A percentile compares a stretch with the other conserved stretches of the same genome.
Evolutionary conservation across 148 eudicot species (phyloP).

Genomic region (Camellia lanceoleosa): DNA sequence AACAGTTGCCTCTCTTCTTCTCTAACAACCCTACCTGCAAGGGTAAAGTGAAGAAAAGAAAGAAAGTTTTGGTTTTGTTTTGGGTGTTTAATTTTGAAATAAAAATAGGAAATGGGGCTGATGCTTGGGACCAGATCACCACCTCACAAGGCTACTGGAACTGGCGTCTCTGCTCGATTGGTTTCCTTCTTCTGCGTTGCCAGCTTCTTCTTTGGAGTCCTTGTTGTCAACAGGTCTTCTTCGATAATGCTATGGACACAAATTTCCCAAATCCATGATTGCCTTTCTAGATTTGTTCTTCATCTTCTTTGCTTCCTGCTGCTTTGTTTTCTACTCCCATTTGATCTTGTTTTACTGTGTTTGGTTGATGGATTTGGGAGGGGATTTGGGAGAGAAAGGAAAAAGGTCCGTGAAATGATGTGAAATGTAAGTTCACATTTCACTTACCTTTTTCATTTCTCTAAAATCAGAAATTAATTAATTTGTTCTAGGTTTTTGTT

Average conservation of each 20-base stretch:
- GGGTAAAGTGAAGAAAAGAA: background rate
- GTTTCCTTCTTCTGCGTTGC: constrained; percentile 42
- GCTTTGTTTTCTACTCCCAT: too few relatives aligned
- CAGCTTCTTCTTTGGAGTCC: constrained; percentile 55
- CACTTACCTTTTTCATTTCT: too few relatives aligned
- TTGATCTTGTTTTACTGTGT: too few relatives aligned
- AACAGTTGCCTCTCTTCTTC: background rate
- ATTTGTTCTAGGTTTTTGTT: background rate
- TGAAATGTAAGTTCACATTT: background rate
- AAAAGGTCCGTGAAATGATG: background rate
- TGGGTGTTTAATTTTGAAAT: background rate
- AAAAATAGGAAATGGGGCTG: constrained; percentile 17
- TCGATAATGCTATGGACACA: background rate
- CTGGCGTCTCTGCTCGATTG: constrained; percentile 43
- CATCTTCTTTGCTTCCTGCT: background rate
- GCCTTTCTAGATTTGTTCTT: background rate
- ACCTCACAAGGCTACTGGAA: constrained; percentile 28
- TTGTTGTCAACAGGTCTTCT: constrained; percentile 45
- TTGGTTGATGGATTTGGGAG: too few relatives aligned
- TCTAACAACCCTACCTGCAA: background rate
- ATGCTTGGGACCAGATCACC: constrained; percentile 24
- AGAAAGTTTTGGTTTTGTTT: constrained; percentile 4
- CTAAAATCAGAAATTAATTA: background rate
- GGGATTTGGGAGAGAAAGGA: too few relatives aligned
- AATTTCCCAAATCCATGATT: too few relatives aligned